Conservation (phyloP, 1,284 basidiomycete species). For the Trametes hirsuta region DNA sequence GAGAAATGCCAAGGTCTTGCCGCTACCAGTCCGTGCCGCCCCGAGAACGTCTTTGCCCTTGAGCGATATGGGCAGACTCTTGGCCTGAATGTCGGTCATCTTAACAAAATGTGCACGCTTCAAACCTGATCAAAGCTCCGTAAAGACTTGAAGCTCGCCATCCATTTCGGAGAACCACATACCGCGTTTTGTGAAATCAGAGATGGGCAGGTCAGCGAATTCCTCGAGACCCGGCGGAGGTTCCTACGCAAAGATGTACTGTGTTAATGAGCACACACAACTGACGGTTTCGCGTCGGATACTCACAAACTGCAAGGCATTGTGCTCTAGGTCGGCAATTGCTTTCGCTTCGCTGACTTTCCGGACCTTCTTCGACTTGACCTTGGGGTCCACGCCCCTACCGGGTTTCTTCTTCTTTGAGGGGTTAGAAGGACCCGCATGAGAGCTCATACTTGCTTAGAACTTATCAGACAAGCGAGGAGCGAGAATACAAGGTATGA, state of each 20-base stretch:
- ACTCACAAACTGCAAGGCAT: conserved; percentile 63
- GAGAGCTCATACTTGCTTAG: conserved; percentile 24
- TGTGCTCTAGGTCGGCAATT: conserved; percentile 55
- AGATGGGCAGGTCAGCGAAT: conserved; percentile 74
- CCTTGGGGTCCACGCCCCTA: conserved; percentile 21
- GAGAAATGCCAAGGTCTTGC: conserved; percentile 85
- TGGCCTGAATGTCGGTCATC: conserved; percentile 84
- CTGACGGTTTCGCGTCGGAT: neutral
- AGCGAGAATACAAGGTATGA: too few relatives aligned
- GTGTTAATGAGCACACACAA: conserved; percentile 24
- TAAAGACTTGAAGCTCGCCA: neutral
- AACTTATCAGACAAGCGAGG: too few relatives aligned
- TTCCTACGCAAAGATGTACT: conserved; percentile 42
- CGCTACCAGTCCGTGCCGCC: conserved; percentile 80
- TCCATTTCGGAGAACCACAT: conserved; percentile 12
- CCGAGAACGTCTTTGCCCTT: conserved; percentile 76
- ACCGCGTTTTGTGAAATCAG: conserved; percentile 71
- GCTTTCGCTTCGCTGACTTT: conserved; percentile 55
- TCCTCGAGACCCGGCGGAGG: conserved; percentile 48
- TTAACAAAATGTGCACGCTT: conserved; percentile 85
- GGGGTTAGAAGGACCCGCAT: conserved; percentile 34
- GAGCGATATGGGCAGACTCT: conserved; percentile 65
- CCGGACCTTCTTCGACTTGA: conserved; percentile 43
- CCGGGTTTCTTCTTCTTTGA: conserved; percentile 19
- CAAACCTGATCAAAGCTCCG: conserved; percentile 54